A percentile compares a stretch with the other conserved stretches of the same genome.
phyloP scores from a whole-genome alignment of 768 basidiomycete genomes.

The Cyathus striatus region DNA sequence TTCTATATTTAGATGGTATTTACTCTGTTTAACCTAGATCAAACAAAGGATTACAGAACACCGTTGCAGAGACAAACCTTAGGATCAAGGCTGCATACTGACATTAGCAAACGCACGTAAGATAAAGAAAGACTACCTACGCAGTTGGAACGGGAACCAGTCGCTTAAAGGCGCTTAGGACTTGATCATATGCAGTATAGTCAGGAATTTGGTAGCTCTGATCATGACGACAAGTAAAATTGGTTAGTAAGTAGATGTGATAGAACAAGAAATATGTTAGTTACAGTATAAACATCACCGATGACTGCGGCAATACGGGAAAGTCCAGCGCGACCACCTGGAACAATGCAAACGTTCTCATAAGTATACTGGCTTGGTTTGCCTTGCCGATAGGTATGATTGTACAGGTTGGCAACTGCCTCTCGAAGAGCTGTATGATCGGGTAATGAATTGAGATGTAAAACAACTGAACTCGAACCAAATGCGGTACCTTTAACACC shows the following conservation, averaged over 20 bases:
- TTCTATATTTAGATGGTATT: slow-evolving; percentile 75
- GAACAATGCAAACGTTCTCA: slow-evolving; percentile 94
- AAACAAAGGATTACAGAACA: not conserved
- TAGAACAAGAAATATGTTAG: slow-evolving; percentile 9
- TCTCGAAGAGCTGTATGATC: slow-evolving; percentile 65
- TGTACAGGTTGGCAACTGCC: slow-evolving; percentile 89
- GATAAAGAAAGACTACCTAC: slow-evolving; percentile 37
- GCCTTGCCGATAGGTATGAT: slow-evolving; percentile 77
- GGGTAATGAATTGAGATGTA: slow-evolving; percentile 3
- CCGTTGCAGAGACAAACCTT: slow-evolving; percentile 15
- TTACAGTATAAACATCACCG: slow-evolving; percentile 80
- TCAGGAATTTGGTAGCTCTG: slow-evolving; percentile 90
- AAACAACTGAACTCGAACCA: not conserved
- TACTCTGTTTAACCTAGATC: slow-evolving; percentile 27
- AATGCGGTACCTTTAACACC: slow-evolving; percentile 69
- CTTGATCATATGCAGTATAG: slow-evolving; percentile 86
- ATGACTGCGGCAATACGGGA: slow-evolving; percentile 90
- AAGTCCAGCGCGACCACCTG: slow-evolving; percentile 87
- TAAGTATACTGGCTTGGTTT: slow-evolving; percentile 83
- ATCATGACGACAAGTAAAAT: slow-evolving; percentile 4
- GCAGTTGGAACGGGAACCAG: slow-evolving; percentile 89
- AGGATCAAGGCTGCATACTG: slow-evolving; percentile 19
- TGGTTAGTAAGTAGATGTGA: not conserved
- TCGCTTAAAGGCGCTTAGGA: slow-evolving; percentile 80
- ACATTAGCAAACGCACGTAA: not conserved